Base-by-base conservation (phyloP, 495 filamentous ascomycete genomes). In the Platismatia glauca region DNA sequence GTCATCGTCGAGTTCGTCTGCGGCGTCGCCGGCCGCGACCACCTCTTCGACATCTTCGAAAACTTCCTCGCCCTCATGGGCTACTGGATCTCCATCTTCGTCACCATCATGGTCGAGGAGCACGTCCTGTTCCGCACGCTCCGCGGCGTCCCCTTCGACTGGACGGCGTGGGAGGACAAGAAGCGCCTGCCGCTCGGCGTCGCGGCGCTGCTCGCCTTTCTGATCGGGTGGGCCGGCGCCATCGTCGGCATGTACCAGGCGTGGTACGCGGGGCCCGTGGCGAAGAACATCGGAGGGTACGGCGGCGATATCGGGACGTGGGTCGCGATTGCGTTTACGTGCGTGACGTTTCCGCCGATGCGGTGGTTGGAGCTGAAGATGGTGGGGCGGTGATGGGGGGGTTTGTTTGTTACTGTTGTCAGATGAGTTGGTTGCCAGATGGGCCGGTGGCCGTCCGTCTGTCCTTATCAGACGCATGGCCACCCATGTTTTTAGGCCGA, bases 191-290 rank as follows among this genome's bases (percentile, higher is more conserved):
- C 85, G 3, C 55, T 84, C 35, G 85, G 85, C 0, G 64, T 79
- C 16, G 84, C 85, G 5, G 85, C 85, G 11, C 60, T 84, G 39
- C 62, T 70, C 3, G 77, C 82, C 2, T 87, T 84, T 63, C 60
- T 82, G 29, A 64, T 85, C 38, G 84, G 84, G 0, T 86, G 83
- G 84, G 74, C 74, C 1, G 84, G 84, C 0, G 82, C 82, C 0
- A 76, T 86, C 31, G 65, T 88, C 15, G 80, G 79, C 38, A 87
- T 87, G 84, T 73, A 78, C 46, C 80, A 87, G 71, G 71, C 77
- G 18, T 86, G 78, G 73, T 86, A 78, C 66, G 70, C 74, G 38
- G 85, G 85, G 0, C 82, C 80, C 0, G 68, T 88, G 65, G 84
- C 83, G 15, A 67, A 62, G 55, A 61, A 74, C 63, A 69, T 80